phyloP scores from a whole-genome alignment of 495 filamentous ascomycete genomes.

The Aspergillus mulundensis region DNA sequence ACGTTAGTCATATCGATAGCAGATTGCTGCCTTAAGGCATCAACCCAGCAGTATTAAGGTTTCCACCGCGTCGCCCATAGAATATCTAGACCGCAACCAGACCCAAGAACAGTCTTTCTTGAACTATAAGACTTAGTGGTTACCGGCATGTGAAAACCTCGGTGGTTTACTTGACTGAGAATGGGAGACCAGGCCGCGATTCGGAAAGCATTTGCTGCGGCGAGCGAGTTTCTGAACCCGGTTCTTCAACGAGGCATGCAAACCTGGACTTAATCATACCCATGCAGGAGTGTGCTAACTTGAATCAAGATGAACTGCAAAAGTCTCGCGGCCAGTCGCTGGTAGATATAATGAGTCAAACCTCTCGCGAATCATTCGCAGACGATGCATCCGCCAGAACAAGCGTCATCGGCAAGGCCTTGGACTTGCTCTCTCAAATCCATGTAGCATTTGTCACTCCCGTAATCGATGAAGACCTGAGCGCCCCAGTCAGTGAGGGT shows the following conservation, averaged over 20 bases:
- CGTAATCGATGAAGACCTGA: slow-evolving; percentile 14
- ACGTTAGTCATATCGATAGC: slow-evolving; percentile 17
- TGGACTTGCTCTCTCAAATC: slow-evolving; percentile 33
- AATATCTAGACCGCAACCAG: neutral
- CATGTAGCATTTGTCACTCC: slow-evolving; percentile 36
- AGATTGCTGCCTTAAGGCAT: neutral
- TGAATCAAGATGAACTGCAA: slow-evolving; percentile 35
- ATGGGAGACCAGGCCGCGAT: slow-evolving; percentile 28
- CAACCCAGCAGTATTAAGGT: neutral
- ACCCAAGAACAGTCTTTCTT: neutral
- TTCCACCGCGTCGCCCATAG: neutral
- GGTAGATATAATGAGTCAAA: slow-evolving; percentile 32
- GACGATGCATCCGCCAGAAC: slow-evolving; percentile 16
- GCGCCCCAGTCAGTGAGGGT: neutral
- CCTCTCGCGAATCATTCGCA: neutral
- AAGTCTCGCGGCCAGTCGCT: slow-evolving; percentile 34
- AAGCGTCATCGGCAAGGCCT: slow-evolving; percentile 34
- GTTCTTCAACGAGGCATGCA: slow-evolving; percentile 43
- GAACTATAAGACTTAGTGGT: neutral
- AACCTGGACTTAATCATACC: slow-evolving; percentile 8
- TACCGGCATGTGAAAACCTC: slow-evolving; percentile 2
- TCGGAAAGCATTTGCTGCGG: slow-evolving; percentile 33
- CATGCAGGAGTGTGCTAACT: slow-evolving; percentile 27
- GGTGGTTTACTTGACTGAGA: slow-evolving; percentile 3
- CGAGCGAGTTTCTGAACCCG: slow-evolving; percentile 38